Conservation (phyloP, 1,284 basidiomycete genomes). For the Pseudozyma sp. region DNA sequence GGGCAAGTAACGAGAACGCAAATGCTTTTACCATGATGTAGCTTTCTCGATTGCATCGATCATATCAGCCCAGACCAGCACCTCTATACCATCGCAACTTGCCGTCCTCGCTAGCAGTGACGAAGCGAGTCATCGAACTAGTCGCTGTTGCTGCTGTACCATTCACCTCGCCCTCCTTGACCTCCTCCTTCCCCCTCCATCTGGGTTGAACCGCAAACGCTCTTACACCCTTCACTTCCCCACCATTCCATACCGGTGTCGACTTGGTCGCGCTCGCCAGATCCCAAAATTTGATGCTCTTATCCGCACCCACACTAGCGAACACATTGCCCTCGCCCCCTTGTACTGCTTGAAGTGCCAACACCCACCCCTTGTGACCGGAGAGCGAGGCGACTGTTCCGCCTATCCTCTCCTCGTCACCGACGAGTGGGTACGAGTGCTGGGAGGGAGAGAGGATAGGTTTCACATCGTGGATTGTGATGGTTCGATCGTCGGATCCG, state of each 20-base stretch:
- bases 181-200: not conserved
- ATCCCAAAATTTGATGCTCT: conserved; percentile 52
- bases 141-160: not conserved
- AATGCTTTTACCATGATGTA: not conserved
- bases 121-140: conserved; percentile 33
- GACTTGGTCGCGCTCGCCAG: conserved; percentile 18
- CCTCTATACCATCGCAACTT: conserved; percentile 40
- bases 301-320: conserved; percentile 39
- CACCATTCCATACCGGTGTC: conserved; percentile 39
- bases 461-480: conserved; percentile 42
- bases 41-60: not conserved
- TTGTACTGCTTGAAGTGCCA: not conserved
- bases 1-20: not conserved
- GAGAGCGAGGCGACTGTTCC: conserved; percentile 25
- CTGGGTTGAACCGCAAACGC: conserved; percentile 30
- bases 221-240: conserved; percentile 14
- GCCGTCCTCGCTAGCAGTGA: conserved; percentile 44
- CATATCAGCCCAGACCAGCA: conserved; percentile 34
- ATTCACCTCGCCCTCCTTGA: not conserved
- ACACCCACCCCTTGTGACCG: conserved; percentile 42
- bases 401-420: conserved; percentile 5
- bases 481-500: conserved; percentile 39
- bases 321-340: conserved; percentile 9
- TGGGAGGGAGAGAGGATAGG: conserved; percentile 5
- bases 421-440: not conserved